Percentiles rank a stretch among this genome's conserved stretches.
Evolutionary conservation across 1,284 basidiomycete species (phyloP).

Genomic region (Malassezia japonica): DNA sequence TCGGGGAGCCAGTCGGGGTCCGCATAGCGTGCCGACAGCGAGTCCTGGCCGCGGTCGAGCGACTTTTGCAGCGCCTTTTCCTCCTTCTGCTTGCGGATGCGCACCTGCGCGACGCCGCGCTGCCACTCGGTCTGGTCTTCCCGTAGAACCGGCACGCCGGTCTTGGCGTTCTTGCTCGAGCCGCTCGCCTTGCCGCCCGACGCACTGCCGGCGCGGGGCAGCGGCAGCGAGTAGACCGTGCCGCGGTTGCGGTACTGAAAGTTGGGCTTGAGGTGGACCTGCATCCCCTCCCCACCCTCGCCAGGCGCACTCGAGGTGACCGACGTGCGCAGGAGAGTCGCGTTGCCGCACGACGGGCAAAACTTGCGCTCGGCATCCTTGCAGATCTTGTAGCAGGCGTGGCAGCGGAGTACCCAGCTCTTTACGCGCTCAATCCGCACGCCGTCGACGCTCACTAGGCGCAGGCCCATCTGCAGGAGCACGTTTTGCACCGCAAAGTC

Average conservation of each 20-base stretch:
- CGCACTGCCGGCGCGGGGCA: conserved; percentile 66
- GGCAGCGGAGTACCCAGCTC: conserved; percentile 91
- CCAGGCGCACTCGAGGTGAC: conserved; percentile 51
- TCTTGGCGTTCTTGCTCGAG: conserved; percentile 18
- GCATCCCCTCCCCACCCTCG: conserved; percentile 19
- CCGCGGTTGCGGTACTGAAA: conserved; percentile 89
- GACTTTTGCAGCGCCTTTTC: conserved; percentile 20
- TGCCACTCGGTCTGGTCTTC: conserved; percentile 48
- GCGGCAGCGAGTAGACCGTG: conserved; percentile 83
- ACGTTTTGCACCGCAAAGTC: conserved; percentile 99
- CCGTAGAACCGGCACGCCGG: conserved; percentile 33
- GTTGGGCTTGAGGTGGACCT: conserved; percentile 45
- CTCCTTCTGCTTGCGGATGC: conserved; percentile 34
- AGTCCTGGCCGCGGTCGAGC: conserved; percentile 35
- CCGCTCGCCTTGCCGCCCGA: conserved; percentile 31
- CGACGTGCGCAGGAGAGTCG: conserved; percentile 79
- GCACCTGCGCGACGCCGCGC: conserved; percentile 31
- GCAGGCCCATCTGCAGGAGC: conserved; percentile 84
- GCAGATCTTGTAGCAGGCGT: conserved; percentile 99
- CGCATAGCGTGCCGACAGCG: conserved; percentile 37
- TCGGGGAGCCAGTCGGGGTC: conserved; percentile 42
- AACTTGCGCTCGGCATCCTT: conserved; percentile 91
- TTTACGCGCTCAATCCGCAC: conserved; percentile 81
- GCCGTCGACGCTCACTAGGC: conserved; percentile 81
- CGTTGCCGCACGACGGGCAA: conserved; percentile 92